Conservation (phyloP, 495 filamentous ascomycete genomes). For the Neurospora sp. region DNA sequence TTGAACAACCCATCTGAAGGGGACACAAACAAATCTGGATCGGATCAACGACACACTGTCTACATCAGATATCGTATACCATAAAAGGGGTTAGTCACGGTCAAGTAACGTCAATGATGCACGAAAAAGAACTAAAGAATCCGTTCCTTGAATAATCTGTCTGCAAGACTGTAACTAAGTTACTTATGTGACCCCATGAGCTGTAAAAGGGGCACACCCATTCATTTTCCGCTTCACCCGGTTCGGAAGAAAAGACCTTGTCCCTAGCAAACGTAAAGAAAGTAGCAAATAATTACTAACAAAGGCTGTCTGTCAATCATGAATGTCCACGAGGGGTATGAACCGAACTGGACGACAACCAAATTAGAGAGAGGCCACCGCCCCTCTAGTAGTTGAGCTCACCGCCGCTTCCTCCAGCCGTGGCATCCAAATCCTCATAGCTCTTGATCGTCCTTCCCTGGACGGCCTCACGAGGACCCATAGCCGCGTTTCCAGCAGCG, state of each 20-base stretch:
- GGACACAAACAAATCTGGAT: background rate
- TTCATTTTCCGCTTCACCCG: background rate
- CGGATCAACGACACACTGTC: background rate
- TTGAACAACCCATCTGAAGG: background rate
- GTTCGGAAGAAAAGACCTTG: background rate
- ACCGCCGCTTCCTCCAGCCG: constrained; percentile 45
- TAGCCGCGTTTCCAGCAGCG: constrained; percentile 53
- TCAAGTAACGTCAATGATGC: background rate
- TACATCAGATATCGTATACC: background rate
- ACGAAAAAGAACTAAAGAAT: background rate
- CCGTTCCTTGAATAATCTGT: background rate
- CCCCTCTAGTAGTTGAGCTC: constrained; percentile 49
- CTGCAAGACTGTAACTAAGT: background rate
- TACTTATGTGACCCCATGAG: background rate
- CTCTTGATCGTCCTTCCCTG: constrained; percentile 86
- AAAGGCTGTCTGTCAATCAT: background rate
- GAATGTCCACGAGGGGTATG: background rate
- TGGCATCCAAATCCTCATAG: constrained; percentile 93
- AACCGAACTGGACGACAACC: background rate
- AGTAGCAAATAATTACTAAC: background rate
- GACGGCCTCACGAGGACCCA: constrained; percentile 76
- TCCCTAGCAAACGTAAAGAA: background rate
- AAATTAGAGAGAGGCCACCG: background rate
- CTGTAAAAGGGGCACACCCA: background rate
- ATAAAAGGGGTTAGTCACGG: background rate